Conservation (phyloP, 352 stramenopile genomes). For the Globisporangium mamillatum region DNA sequence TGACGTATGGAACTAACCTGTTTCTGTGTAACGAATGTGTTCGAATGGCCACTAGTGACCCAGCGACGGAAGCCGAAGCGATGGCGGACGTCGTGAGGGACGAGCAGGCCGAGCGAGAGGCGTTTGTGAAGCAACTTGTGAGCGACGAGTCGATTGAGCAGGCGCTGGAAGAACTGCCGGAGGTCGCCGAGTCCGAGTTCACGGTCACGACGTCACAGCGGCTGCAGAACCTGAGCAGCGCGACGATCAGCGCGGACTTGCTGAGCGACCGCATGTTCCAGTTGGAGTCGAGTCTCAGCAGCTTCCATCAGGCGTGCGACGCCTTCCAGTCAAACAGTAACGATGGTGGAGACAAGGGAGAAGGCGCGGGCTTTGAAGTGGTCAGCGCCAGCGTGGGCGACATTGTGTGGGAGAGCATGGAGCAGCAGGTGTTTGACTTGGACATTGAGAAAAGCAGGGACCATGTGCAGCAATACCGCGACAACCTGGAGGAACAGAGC, state of each 20-base stretch:
- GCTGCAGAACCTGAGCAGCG: slow-evolving; percentile 74
- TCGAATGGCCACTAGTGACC: slow-evolving; percentile 25
- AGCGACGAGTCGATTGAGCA: slow-evolving; percentile 37
- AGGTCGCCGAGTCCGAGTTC: slow-evolving; percentile 50
- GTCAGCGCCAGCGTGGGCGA: slow-evolving; percentile 30
- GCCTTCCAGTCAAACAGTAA: slow-evolving; percentile 29
- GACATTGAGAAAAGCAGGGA: slow-evolving; percentile 65
- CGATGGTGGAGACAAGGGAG: slow-evolving; percentile 14
- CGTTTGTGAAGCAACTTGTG: slow-evolving; percentile 35
- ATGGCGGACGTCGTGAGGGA: slow-evolving; percentile 19
- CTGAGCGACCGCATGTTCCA: slow-evolving; percentile 89
- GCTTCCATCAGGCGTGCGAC: slow-evolving; percentile 65
- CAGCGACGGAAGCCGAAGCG: slow-evolving; percentile 20
- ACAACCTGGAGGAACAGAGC: slow-evolving; percentile 63
- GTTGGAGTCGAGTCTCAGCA: slow-evolving; percentile 73
- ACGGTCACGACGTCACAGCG: slow-evolving; percentile 40
- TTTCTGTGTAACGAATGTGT: not conserved
- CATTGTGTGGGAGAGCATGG: slow-evolving; percentile 71
- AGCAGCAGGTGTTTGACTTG: slow-evolving; percentile 78
- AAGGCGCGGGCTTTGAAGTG: slow-evolving; percentile 19
- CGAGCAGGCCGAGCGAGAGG: slow-evolving; percentile 27
- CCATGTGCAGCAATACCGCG: slow-evolving; percentile 79
- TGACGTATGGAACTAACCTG: slow-evolving; percentile 13
- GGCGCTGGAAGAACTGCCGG: slow-evolving; percentile 64
- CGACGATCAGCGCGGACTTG: slow-evolving; percentile 80